Base-by-base conservation (phyloP, 2,329 filamentous ascomycete species). In the Fusarium papillatum region DNA sequence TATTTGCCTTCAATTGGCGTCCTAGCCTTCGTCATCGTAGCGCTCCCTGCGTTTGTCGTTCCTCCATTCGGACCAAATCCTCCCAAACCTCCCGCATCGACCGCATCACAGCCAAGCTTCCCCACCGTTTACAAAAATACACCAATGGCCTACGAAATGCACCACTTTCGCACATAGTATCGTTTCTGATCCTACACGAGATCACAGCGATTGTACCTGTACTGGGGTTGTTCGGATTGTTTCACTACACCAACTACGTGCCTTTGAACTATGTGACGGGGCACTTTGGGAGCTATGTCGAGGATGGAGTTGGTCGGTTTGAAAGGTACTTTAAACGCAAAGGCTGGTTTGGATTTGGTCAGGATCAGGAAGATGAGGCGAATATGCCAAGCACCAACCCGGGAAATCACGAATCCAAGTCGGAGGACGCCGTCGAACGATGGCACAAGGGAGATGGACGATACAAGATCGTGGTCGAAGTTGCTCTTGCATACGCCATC, bases 151-250 rank as follows among this genome's bases (percentile, higher is more conserved):
- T 99, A 5, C 91, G 93, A 69, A 88, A 90, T 67, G 95, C 95
- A 1, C 97, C 97, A 0, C 84, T 95, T 55, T 95, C 95, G 1
- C 95, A 98, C 84, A 88, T 98, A 50, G 91, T 93, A 2, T 93
- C 96, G 0, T 99, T 99, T 83, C 87, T 98, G 14, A 87, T 98
- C 46, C 89, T 99, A 0, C 97, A 99, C 86, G 97, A 99, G 84
- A 82, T 98, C 55, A 98, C 97, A 1, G 96, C 97, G 13, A 86
- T 98, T 14, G 84, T 96, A 2, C 96, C 96, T 0, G 85, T 98
- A 0, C 83, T 97, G 46, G 93, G 90, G 0, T 89, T 98, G 1
- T 92, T 94, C 26, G 92, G 89, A 1, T 82, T 91, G 2, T 98
- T 99, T 83, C 95, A 98, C 85, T 95, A 95, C 82, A 92, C 91